Conservation (phyloP, 2,329 filamentous ascomycete genomes). For the Xylaria sp. region DNA sequence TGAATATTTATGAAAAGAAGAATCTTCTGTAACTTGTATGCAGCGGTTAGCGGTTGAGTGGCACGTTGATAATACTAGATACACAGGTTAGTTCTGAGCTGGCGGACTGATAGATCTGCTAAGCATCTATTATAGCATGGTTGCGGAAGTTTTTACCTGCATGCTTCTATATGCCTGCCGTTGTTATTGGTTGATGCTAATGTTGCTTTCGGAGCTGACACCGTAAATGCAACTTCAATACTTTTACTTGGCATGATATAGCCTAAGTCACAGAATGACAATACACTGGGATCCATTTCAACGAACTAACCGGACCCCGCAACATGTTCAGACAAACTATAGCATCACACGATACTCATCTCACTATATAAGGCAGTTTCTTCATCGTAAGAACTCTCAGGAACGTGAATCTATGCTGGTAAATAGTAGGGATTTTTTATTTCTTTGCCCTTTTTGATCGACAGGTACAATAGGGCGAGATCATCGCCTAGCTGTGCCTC, state of each 20-base stretch:
- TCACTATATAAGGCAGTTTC: neutral
- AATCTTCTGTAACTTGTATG: too few relatives aligned
- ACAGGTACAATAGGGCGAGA: constrained; percentile 30
- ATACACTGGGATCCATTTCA: neutral
- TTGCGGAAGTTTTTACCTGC: neutral
- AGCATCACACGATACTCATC: neutral
- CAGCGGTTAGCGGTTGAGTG: too few relatives aligned
- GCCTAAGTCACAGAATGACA: constrained; percentile 22
- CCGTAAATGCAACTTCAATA: constrained; percentile 20
- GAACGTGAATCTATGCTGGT: neutral
- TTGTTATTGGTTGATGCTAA: constrained; percentile 18
- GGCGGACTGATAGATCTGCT: neutral
- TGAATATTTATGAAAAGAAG: too few relatives aligned
- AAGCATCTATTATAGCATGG: constrained; percentile 2
- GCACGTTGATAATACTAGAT: too few relatives aligned
- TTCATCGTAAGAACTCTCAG: neutral
- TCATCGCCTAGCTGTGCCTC: constrained; percentile 19
- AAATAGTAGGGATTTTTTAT: neutral
- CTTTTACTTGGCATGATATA: constrained; percentile 25
- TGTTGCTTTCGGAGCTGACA: constrained; percentile 24
- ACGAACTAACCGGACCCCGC: neutral
- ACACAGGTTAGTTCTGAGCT: constrained; percentile 1
- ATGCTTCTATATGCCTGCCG: constrained; percentile 5
- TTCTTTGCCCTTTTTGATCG: constrained; percentile 10
- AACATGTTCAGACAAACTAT: neutral